These are phyloP conservation scores for Monosporascus sp. DNA, from an alignment of 2,329 filamentous ascomycete species.

Conservation along the genomic window DNA sequence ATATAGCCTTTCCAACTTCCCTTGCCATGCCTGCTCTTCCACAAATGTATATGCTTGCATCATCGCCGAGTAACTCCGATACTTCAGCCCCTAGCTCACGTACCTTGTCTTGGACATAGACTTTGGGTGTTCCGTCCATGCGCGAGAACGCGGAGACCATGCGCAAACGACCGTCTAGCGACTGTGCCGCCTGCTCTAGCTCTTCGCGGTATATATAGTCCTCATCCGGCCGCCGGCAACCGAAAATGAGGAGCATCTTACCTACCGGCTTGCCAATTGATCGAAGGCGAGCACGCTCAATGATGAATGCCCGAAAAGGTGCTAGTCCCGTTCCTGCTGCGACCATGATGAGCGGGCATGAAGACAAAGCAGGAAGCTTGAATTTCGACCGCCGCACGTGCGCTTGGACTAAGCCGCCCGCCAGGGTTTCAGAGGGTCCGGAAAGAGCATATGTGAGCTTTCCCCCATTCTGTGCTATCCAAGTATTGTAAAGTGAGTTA, in stretches of 20 bases:
- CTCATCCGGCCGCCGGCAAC: conserved; percentile 30
- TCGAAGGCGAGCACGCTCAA: conserved; percentile 33
- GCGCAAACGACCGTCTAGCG: conserved; percentile 16
- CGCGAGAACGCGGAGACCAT: conserved; percentile 30
- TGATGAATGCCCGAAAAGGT: conserved; percentile 31
- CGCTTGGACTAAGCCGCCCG: background rate
- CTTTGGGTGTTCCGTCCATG: conserved; percentile 11
- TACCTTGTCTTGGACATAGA: conserved; percentile 35
- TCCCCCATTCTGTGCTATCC: background rate
- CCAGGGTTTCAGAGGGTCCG: background rate
- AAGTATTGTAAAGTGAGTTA: background rate
- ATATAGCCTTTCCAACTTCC: conserved; percentile 25
- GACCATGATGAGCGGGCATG: conserved; percentile 45
- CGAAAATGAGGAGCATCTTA: conserved; percentile 35
- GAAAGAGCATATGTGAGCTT: background rate
- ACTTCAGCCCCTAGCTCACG: conserved; percentile 22
- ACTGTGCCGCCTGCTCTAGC: conserved; percentile 4
- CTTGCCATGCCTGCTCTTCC: conserved; percentile 38
- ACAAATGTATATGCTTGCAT: conserved; percentile 34
- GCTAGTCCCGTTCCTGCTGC: conserved; percentile 47
- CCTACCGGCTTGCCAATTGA: conserved; percentile 31
- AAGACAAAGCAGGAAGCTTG: conserved; percentile 35
- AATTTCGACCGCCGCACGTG: conserved; percentile 36
- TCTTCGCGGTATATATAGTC: conserved; percentile 29
- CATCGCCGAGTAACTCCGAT: background rate